Conservation (phyloP, 768 basidiomycete genomes). For the Pulveroboletus sp. region DNA sequence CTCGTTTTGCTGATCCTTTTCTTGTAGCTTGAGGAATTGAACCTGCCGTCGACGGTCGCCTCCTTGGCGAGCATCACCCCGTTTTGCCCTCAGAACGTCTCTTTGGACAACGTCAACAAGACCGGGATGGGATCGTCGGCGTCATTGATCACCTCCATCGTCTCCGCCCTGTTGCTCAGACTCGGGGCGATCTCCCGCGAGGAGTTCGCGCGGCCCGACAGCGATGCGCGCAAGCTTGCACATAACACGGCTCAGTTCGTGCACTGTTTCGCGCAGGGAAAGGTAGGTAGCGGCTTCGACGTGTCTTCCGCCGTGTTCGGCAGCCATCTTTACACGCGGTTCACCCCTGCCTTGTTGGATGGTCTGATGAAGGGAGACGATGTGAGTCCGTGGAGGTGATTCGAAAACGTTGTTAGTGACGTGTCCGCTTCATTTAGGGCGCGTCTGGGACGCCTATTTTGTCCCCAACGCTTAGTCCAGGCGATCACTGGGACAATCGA, state of each 20-base stretch:
- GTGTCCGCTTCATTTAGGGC: slow-evolving; percentile 10
- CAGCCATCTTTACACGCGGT: slow-evolving; percentile 88
- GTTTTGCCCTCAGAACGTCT: slow-evolving; percentile 67
- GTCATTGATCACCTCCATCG: slow-evolving; percentile 92
- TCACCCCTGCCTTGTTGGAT: slow-evolving; percentile 52
- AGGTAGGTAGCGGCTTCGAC: slow-evolving; percentile 97
- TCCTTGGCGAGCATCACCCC: slow-evolving; percentile 70
- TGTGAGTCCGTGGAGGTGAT: slow-evolving; percentile 14
- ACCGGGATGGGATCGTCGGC: slow-evolving; percentile 97
- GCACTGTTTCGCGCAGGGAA: slow-evolving; percentile 96
- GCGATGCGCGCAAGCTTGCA: slow-evolving; percentile 55
- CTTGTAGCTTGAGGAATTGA: slow-evolving; percentile 56
- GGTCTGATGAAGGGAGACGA: slow-evolving; percentile 21
- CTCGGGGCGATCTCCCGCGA: slow-evolving; percentile 54
- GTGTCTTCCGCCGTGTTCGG: slow-evolving; percentile 92
- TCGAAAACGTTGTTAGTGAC: background rate
- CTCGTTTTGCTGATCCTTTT: background rate
- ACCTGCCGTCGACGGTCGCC: slow-evolving; percentile 56
- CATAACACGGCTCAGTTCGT: slow-evolving; percentile 94
- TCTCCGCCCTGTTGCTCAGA: slow-evolving; percentile 79
- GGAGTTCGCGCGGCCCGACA: slow-evolving; percentile 42
- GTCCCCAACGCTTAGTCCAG: slow-evolving; percentile 60
- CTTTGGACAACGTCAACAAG: slow-evolving; percentile 85
- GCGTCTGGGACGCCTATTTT: slow-evolving; percentile 20
- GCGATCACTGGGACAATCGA: slow-evolving; percentile 61